phyloP scores from a whole-genome alignment of 805 yeast species.

The Kuraishia ogatae region DNA sequence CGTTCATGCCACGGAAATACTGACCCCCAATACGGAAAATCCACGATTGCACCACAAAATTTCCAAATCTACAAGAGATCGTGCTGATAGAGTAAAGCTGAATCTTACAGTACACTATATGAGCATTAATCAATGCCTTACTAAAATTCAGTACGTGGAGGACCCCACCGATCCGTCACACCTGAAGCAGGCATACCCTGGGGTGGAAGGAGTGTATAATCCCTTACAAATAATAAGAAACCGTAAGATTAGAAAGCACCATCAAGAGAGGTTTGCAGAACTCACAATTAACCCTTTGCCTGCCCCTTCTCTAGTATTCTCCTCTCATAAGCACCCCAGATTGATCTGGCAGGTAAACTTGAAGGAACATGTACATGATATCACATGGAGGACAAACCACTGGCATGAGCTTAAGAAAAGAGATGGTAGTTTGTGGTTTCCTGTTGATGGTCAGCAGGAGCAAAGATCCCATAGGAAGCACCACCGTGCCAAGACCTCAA shows the following conservation, averaged over 20 bases:
- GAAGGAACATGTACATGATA: conserved; percentile 48
- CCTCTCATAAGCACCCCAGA: conserved; percentile 31
- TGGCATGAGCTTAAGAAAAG: conserved; percentile 42
- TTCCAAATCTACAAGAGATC: conserved; percentile 11
- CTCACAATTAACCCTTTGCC: conserved; percentile 41
- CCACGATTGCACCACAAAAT: background rate
- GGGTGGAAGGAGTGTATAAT: conserved; percentile 64
- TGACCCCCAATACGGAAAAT: background rate
- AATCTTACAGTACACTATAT: conserved; percentile 41
- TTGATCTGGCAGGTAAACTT: conserved; percentile 60
- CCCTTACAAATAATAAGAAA: conserved; percentile 80
- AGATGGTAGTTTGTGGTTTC: conserved; percentile 45
- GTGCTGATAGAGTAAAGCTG: conserved; percentile 42
- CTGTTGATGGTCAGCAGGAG: conserved; percentile 9
- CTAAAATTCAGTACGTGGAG: conserved; percentile 16
- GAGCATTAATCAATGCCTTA: conserved; percentile 33
- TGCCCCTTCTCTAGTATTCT: conserved; percentile 58
- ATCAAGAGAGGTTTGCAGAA: conserved; percentile 37
- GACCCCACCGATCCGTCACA: conserved; percentile 5
- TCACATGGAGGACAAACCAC: conserved; percentile 47
- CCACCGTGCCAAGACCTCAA: background rate
- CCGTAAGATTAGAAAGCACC: conserved; percentile 46
- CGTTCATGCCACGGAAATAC: conserved; percentile 5
- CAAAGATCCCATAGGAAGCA: background rate
- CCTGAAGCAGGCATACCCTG: conserved; percentile 22